These are phyloP conservation scores for Physcomitrellopsis africana DNA, from an alignment of 225 moss, liverwort and hornwort genomes.

Conservation along the genomic window DNA sequence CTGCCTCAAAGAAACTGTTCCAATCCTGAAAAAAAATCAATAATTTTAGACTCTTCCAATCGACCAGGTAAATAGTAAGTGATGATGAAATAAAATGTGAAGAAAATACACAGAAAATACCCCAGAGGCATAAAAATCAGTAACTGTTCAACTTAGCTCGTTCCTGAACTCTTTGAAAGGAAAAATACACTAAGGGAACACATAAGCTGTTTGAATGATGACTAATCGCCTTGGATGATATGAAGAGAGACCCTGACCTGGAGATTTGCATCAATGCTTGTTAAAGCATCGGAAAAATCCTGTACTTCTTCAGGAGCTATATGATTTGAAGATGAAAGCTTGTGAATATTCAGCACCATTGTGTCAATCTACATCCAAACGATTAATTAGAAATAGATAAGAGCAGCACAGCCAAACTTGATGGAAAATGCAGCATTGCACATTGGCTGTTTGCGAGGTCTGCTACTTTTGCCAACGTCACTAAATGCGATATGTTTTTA, in stretches of 20 bases:
- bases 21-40: slow-evolving; percentile 37
- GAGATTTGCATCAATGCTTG: slow-evolving; percentile 37
- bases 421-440: not conserved
- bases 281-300: slow-evolving; percentile 37
- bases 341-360: slow-evolving; percentile 44
- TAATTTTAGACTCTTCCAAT: not conserved
- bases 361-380: slow-evolving; percentile 38
- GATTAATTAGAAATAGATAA: not conserved
- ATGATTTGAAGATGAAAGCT: slow-evolving; percentile 33
- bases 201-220: not conserved
- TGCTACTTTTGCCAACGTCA: not conserved
- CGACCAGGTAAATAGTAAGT: not conserved
- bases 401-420: slow-evolving; percentile 1
- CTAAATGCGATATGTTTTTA: not conserved
- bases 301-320: slow-evolving; percentile 35
- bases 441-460: not conserved
- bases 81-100: not conserved
- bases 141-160: not conserved
- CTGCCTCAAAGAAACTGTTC: slow-evolving; percentile 26
- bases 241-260: slow-evolving; percentile 31
- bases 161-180: not conserved
- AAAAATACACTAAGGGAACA: not conserved
- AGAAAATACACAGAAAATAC: not conserved
- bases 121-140: not conserved
- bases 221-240: slow-evolving; percentile 1